A percentile compares a stretch with the other conserved stretches of the same genome.
Evolutionary conservation across 2,329 filamentous ascomycete genomes (phyloP).

Genomic region (Cadophora gregata): DNA sequence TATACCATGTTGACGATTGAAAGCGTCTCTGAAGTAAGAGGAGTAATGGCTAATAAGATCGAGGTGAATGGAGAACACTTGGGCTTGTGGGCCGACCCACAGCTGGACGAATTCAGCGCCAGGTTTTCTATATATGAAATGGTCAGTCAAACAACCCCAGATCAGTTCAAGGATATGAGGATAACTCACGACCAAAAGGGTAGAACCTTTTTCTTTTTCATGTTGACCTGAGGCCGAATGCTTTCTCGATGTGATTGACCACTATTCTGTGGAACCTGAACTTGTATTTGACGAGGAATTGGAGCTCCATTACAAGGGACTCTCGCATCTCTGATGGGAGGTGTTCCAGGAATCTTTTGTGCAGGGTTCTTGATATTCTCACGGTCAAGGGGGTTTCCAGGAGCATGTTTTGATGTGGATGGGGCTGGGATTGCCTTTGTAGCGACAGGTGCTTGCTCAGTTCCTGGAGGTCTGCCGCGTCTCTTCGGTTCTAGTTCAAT

Average conservation of each 20-base stretch:
- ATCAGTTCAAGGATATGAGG: background rate
- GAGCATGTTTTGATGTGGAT: background rate
- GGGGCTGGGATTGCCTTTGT: background rate
- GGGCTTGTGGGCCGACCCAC: background rate
- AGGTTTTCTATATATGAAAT: background rate
- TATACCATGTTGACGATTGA: background rate
- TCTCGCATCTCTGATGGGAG: too few species aligned
- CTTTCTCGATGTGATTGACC: background rate
- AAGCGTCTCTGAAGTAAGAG: constrained; percentile 6
- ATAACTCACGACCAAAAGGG: constrained; percentile 10
- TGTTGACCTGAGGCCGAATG: background rate
- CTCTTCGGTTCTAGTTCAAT: background rate
- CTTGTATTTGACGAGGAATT: background rate
- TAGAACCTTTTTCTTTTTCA: background rate
- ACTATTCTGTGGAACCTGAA: background rate
- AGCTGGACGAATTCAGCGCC: background rate
- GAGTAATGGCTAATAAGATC: constrained; percentile 12
- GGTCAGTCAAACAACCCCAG: background rate
- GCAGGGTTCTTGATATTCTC: too few species aligned
- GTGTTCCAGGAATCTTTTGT: background rate
- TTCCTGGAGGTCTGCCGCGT: background rate
- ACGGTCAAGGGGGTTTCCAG: background rate
- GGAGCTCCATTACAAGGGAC: background rate
- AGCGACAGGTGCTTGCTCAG: background rate
- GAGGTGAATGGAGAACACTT: constrained; percentile 11